Conservation (phyloP, 805 yeast species). For the Candida tallmaniae region DNA sequence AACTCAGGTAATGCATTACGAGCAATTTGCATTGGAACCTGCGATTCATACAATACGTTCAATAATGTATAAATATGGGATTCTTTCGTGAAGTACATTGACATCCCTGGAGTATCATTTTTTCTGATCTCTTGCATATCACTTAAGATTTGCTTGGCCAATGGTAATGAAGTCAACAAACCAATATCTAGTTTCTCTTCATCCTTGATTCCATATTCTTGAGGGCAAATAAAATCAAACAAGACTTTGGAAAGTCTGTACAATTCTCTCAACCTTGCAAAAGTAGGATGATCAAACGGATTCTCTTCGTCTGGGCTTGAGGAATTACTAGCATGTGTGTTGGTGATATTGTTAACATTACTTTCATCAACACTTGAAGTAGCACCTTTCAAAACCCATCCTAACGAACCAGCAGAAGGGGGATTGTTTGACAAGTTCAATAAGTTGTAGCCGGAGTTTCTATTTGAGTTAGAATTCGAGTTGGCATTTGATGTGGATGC, state of each 20-base stretch:
- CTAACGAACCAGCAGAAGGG: slow-evolving; percentile 60
- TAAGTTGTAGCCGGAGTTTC: slow-evolving; percentile 20
- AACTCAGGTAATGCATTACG: slow-evolving; percentile 94
- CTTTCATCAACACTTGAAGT: slow-evolving; percentile 16
- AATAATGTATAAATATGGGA: slow-evolving; percentile 92
- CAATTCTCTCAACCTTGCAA: slow-evolving; percentile 77
- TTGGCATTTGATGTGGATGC: slow-evolving; percentile 8
- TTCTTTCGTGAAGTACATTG: slow-evolving; percentile 93
- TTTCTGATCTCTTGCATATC: slow-evolving; percentile 79
- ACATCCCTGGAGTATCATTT: slow-evolving; percentile 76
- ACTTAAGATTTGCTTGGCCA: slow-evolving; percentile 78
- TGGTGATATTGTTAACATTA: slow-evolving; percentile 13
- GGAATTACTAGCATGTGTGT: slow-evolving; percentile 17
- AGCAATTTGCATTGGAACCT: slow-evolving; percentile 91
- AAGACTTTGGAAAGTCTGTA: slow-evolving; percentile 87
- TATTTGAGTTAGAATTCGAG: slow-evolving; percentile 17
- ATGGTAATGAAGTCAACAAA: slow-evolving; percentile 84
- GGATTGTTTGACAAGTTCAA: slow-evolving; percentile 17
- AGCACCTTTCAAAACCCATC: slow-evolving; percentile 61
- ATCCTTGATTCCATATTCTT: slow-evolving; percentile 95
- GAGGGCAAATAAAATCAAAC: slow-evolving; percentile 97
- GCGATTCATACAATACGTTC: slow-evolving; percentile 87
- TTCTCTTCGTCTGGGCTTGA: slow-evolving; percentile 17
- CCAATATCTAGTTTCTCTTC: slow-evolving; percentile 96
- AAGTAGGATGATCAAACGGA: slow-evolving; percentile 74